Evolutionary conservation across 805 yeast genomes (phyloP).

Genomic region (Saccharomycopsis fermentans): DNA sequence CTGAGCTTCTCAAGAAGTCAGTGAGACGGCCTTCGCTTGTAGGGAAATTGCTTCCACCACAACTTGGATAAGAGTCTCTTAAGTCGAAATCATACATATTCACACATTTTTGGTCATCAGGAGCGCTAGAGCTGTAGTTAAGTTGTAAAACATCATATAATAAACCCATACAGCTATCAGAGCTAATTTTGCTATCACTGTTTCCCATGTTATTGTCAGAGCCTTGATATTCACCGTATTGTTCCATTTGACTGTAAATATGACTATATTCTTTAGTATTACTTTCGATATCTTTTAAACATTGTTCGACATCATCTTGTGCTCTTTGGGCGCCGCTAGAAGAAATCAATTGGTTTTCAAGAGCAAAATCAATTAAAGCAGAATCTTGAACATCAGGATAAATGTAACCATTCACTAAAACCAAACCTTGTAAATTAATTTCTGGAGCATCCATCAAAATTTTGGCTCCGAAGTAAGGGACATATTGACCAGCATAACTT

Average conservation of each 20-base stretch:
- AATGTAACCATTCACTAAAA: conserved; percentile 93
- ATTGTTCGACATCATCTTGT: conserved; percentile 7
- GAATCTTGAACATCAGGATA: conserved; percentile 69
- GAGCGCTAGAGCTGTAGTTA: conserved; percentile 7
- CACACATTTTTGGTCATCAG: conserved; percentile 41
- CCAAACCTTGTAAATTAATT: conserved; percentile 46
- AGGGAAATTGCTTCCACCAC: conserved; percentile 90
- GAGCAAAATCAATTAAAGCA: conserved; percentile 9
- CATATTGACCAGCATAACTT: conserved; percentile 94
- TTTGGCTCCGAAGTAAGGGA: conserved; percentile 73
- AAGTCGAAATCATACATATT: conserved; percentile 78
- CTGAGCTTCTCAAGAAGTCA: conserved; percentile 39
- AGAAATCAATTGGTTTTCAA: conserved; percentile 9
- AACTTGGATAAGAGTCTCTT: conserved; percentile 66
- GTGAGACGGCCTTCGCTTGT: conserved; percentile 41
- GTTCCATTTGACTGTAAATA: conserved; percentile 10
- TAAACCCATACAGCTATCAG: conserved; percentile 2
- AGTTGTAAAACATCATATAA: conserved; percentile 6
- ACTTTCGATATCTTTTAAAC: conserved; percentile 1
- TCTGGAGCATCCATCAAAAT: conserved; percentile 30
- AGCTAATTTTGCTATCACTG: conserved; percentile 9
- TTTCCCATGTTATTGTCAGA: conserved; percentile 1
- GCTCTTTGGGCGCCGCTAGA: background rate
- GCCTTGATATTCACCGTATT: conserved; percentile 16
- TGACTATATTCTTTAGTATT: conserved; percentile 1